Evolutionary conservation across 331 rosid genomes (phyloP), one percentile per base, ranked within the genome.

Genomic region (Cucumis variabilis): DNA sequence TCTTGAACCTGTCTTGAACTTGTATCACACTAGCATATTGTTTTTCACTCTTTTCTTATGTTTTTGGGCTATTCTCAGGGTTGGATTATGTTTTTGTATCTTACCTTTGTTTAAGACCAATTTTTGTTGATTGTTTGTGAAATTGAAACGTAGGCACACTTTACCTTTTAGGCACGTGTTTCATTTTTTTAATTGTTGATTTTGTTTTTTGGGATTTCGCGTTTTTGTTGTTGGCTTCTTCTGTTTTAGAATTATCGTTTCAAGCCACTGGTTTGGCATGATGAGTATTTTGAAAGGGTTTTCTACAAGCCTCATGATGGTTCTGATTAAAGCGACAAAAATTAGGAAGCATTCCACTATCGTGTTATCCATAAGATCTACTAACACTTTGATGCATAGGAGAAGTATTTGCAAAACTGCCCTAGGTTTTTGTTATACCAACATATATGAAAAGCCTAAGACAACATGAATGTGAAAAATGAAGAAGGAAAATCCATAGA

Each of bases 1-100:
- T 86, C 96, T 97, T 63, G 99, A 97, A 87, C 99, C 98, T 71
- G 99, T 86, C 96, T 97, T 63, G 99, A 97, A 87, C 99, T 98
- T 71, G 99, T 93, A 76, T 92, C 99, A 68, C 99, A 97, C 89
- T 97, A 30, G 2, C 37, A 30, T 30, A 30, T 30, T 30, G 37
- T 30, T 30, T 30, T 30, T 30, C 37, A 30, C 37, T 30, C 1
- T 30, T 30, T 30, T 30, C 37, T 30, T 30, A 1, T 30, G 37
- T 30, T 30, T 30, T 30, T 30, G 37, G 37, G 37, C 37, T 30
- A 30, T 30, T 30, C 37, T 30, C 37, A 1, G n/a, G 37, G 37
- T 30, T 30, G 37, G 37, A 30, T 30, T 30, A 1, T 30, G 37
- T 30, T 30, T 30, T 30, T 30, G 37, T 30, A 30, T 30, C 37